These are phyloP conservation scores for Rubus parviflorus DNA, from an alignment of 306 rosid species.

Conservation along the genomic window DNA sequence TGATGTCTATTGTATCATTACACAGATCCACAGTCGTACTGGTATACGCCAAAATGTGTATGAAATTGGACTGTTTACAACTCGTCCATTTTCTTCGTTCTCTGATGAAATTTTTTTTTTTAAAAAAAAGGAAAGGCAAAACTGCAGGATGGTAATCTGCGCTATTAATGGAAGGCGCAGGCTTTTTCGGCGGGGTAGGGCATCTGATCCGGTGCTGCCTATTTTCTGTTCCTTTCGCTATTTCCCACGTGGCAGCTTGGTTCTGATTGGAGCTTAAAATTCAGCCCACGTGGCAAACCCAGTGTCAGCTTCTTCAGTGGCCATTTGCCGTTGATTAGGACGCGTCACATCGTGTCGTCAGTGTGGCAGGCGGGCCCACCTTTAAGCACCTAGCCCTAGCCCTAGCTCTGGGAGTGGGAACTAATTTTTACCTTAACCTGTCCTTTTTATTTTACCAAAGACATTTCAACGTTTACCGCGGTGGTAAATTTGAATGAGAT, in stretches of 20 bases:
- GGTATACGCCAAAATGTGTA: too few relatives aligned
- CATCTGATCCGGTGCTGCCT: conserved; percentile 23
- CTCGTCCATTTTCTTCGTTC: too few relatives aligned
- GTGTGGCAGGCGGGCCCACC: conserved; percentile 27
- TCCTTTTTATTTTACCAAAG: too few relatives aligned
- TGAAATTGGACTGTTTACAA: too few relatives aligned
- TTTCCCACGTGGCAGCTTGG: conserved; percentile 45
- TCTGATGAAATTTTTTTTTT: too few relatives aligned
- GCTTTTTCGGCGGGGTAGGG: conserved; percentile 16
- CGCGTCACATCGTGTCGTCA: conserved; percentile 35
- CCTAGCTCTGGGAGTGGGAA: too few relatives aligned
- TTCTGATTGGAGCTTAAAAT: conserved; percentile 41
- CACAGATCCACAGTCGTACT: too few relatives aligned
- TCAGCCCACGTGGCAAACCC: conserved; percentile 41
- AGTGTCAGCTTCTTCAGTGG: conserved; percentile 17
- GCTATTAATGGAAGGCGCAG: conserved; percentile 19
- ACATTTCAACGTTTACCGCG: too few relatives aligned
- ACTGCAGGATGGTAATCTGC: background rate
- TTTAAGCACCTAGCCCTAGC: background rate
- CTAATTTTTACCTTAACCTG: too few relatives aligned
- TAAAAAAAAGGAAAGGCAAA: background rate
- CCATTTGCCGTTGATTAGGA: conserved; percentile 37
- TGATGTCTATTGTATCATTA: too few relatives aligned
- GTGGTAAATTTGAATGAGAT: too few relatives aligned
- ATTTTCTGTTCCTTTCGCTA: conserved; percentile 6